phyloP scores from a whole-genome alignment of 176 grass and related monocot species.

The Oryza brachyantha region DNA sequence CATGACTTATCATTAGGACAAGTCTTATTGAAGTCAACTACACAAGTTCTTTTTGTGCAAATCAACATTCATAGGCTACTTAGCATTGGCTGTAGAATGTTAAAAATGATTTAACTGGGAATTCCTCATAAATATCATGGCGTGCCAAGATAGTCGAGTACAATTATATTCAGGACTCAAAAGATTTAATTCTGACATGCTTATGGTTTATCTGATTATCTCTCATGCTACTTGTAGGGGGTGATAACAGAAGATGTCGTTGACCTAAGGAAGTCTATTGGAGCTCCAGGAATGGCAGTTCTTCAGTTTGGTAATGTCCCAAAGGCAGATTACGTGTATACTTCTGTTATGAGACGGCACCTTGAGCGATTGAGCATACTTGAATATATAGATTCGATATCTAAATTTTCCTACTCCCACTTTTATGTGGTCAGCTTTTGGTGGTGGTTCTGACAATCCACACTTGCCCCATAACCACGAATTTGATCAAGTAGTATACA shows the following conservation, averaged over 20 bases:
- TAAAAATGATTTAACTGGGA: background rate
- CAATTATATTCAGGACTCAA: background rate
- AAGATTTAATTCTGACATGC: background rate
- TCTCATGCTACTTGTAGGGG: constrained; percentile 48
- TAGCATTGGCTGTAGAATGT: background rate
- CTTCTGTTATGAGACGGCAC: constrained; percentile 4
- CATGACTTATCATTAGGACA: background rate
- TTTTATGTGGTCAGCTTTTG: constrained; percentile 55
- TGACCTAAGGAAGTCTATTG: constrained; percentile 84
- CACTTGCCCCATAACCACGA: constrained; percentile 96
- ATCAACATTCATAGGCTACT: background rate
- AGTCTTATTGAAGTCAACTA: background rate
- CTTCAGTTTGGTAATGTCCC: constrained; percentile 83
- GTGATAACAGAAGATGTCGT: constrained; percentile 97
- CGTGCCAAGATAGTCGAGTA: background rate
- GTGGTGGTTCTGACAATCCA: constrained; percentile 75
- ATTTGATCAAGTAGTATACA: constrained; percentile 92
- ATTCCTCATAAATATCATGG: background rate
- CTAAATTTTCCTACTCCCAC: background rate
- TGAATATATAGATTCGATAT: background rate
- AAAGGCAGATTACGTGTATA: background rate
- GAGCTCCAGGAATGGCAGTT: constrained; percentile 93
- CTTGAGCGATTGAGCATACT: background rate
- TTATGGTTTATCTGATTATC: constrained; percentile 22
- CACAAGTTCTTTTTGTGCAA: background rate